Conservation (phyloP, 2,329 filamentous ascomycete genomes). For the Alternaria ethzedia region DNA sequence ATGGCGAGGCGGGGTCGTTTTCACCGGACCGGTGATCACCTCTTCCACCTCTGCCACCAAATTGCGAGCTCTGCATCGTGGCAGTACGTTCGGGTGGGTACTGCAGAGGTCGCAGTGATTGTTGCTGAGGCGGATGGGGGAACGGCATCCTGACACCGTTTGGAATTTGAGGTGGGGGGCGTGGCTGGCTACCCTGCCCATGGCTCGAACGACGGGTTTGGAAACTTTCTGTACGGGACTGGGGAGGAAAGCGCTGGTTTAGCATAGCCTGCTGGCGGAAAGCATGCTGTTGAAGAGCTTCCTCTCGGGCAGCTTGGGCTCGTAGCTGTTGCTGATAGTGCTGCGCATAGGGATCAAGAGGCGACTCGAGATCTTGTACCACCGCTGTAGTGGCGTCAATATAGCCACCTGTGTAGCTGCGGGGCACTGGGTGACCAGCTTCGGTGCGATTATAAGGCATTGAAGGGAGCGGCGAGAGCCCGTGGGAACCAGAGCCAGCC, state of each 20-base stretch:
- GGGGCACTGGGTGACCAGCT: constrained; percentile 3
- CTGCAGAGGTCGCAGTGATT: background rate
- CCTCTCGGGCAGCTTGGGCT: constrained; percentile 7
- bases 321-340: constrained; percentile 12
- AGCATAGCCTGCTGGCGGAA: background rate
- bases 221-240: background rate
- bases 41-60: background rate
- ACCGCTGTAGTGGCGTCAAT: constrained; percentile 29
- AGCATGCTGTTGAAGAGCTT: background rate
- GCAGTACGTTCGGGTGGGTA: background rate
- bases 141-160: background rate
- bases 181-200: background rate
- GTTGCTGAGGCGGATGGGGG: background rate
- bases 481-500: background rate
- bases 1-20: constrained; percentile 19
- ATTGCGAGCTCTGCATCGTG: background rate
- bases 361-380: constrained; percentile 29
- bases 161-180: background rate
- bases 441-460: constrained; percentile 29
- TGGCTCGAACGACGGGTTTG: background rate
- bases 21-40: constrained; percentile 31
- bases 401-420: background rate
- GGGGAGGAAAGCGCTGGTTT: background rate
- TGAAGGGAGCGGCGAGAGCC: constrained; percentile 25
- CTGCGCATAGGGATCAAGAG: constrained; percentile 32